Percentiles rank a stretch among this genome's conserved stretches.
Evolutionary conservation across 2,329 filamentous ascomycete genomes (phyloP).

Genomic region (Chaetomiaceae sp.): DNA sequence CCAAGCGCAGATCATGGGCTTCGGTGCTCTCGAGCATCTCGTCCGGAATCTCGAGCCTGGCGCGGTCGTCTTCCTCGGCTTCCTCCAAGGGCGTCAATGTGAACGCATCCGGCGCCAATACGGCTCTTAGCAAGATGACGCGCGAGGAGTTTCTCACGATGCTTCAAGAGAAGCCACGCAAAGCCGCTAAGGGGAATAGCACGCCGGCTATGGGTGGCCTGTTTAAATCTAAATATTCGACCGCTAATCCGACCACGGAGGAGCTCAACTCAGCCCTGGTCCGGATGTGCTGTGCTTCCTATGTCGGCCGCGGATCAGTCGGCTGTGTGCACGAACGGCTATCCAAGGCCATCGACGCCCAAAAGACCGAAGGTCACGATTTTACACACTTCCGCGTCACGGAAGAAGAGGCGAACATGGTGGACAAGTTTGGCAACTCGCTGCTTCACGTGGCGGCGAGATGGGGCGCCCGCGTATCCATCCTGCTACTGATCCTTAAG

Average conservation of each 20-base stretch:
- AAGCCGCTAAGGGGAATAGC: slow-evolving; percentile 2
- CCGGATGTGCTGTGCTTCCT: slow-evolving; percentile 24
- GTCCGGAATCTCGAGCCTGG: slow-evolving; percentile 27
- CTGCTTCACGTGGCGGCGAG: slow-evolving; percentile 27
- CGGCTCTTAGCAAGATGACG: slow-evolving; percentile 26
- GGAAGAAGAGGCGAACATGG: slow-evolving; percentile 27
- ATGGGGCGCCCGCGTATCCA: slow-evolving; percentile 28
- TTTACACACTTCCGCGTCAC: slow-evolving; percentile 25
- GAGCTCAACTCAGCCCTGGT: slow-evolving; percentile 26
- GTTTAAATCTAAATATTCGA: slow-evolving; percentile 24
- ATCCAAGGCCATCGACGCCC: slow-evolving; percentile 26
- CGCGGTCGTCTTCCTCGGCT: slow-evolving; percentile 26
- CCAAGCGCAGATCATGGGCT: slow-evolving; percentile 28
- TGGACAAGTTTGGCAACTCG: slow-evolving; percentile 27
- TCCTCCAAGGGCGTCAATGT: slow-evolving; percentile 25
- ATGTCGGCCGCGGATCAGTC: slow-evolving; percentile 6
- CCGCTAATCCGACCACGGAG: slow-evolving; percentile 21
- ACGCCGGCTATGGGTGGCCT: slow-evolving; percentile 11
- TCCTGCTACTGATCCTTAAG: slow-evolving; percentile 24
- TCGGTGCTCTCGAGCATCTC: slow-evolving; percentile 29
- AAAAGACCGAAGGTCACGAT: slow-evolving; percentile 21
- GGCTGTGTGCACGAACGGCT: slow-evolving; percentile 26
- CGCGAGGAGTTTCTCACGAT: slow-evolving; percentile 26
- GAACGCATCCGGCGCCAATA: slow-evolving; percentile 20
- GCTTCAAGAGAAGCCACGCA: slow-evolving; percentile 25